phyloP scores from a whole-genome alignment of 306 rosid species.

The Amphicarpaea edgeworthii region DNA sequence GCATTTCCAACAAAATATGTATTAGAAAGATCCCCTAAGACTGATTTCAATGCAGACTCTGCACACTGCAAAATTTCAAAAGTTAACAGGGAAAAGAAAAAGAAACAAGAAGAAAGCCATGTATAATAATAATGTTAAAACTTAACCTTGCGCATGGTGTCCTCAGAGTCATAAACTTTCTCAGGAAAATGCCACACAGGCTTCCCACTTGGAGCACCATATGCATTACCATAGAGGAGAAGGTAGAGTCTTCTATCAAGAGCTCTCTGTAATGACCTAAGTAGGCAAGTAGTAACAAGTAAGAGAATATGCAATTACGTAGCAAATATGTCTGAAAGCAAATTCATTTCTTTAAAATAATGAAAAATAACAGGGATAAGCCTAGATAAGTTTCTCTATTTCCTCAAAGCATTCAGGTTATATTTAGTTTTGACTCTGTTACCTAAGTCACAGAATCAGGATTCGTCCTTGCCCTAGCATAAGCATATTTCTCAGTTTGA shows the following conservation, averaged over 20 bases:
- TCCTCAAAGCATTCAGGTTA: background rate
- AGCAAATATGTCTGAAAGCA: conserved; percentile 26
- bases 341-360: conserved; percentile 21
- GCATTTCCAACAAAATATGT: conserved; percentile 98
- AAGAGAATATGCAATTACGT: conserved; percentile 7
- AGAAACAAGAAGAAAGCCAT: conserved; percentile 23
- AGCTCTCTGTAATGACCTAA: conserved; percentile 91
- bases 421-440: background rate
- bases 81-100: conserved; percentile 16
- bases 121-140: conserved; percentile 24
- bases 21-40: conserved; percentile 80
- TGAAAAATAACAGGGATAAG: conserved; percentile 8
- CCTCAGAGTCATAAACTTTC: conserved; percentile 78
- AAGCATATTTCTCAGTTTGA: conserved; percentile 16
- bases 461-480: background rate
- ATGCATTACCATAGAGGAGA: conserved; percentile 63
- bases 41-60: conserved; percentile 76
- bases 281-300: background rate
- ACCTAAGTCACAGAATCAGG: background rate
- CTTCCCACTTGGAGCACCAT: conserved; percentile 65
- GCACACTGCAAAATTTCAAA: conserved; percentile 73
- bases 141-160: conserved; percentile 74
- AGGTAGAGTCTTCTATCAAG: conserved; percentile 93
- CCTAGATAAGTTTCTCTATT: background rate
- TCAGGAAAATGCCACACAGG: conserved; percentile 93